A percentile compares a stretch with the other conserved stretches of the same genome.
phyloP scores from a whole-genome alignment of 75 land plant species.

The Pinus tabuliformis region DNA sequence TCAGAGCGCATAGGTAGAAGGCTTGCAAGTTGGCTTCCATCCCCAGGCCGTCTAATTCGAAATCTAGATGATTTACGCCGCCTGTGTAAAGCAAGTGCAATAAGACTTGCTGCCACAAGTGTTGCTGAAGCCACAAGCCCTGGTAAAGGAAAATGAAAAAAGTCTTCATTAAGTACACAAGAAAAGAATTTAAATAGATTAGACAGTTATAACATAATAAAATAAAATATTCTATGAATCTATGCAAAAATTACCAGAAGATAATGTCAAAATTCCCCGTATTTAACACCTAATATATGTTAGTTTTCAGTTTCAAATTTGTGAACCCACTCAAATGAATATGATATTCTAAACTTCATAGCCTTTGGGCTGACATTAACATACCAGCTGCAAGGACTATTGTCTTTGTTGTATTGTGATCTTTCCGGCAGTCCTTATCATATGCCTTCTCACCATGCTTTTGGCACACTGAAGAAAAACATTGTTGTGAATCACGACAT shows the following conservation, averaged over 20 bases:
- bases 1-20: background rate
- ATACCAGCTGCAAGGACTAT: background rate
- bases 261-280: too few species aligned
- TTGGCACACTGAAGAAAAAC: conserved; percentile 2
- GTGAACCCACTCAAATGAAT: too few species aligned
- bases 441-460: background rate
- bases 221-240: too few species aligned
- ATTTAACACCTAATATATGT: too few species aligned
- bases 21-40: background rate
- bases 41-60: background rate
- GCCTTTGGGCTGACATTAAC: too few species aligned
- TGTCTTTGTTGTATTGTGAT: background rate
- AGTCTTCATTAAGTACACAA: background rate
- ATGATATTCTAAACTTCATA: too few species aligned
- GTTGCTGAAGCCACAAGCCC: background rate
- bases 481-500: background rate
- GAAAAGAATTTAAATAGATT: background rate
- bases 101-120: background rate
- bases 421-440: background rate
- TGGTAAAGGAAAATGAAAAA: background rate
- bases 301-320: too few species aligned
- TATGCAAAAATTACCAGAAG: too few species aligned
- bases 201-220: too few species aligned
- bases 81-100: too few species aligned
- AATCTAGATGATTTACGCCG: background rate